These are phyloP conservation scores for Lactarius akahatsu DNA, from an alignment of 768 basidiomycete genomes.

Conservation along the genomic window DNA sequence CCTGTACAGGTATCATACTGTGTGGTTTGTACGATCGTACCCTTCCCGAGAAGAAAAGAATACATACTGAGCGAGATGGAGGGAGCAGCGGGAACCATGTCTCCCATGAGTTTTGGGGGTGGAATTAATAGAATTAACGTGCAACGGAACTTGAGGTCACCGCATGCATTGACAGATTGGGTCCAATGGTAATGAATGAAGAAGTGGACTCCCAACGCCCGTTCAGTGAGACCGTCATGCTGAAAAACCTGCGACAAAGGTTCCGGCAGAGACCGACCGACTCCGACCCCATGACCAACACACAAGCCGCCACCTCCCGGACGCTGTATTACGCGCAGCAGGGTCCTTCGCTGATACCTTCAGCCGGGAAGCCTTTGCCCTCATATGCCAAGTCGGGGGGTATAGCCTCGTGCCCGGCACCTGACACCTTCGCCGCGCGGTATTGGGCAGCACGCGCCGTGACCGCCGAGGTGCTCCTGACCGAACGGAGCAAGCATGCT, in stretches of 20 bases:
- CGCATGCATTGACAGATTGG: background rate
- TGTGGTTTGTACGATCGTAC: too few relatives aligned
- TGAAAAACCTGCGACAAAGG: background rate
- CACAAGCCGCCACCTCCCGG: background rate
- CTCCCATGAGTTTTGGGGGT: background rate
- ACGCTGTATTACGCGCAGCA: constrained; percentile 3
- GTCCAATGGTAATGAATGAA: background rate
- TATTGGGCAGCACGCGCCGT: constrained; percentile 71
- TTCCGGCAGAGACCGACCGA: background rate
- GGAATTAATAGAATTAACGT: background rate
- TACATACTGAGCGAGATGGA: too few relatives aligned
- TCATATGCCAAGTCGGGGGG: background rate
- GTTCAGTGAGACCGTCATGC: background rate
- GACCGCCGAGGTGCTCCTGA: constrained; percentile 60
- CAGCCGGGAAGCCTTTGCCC: background rate
- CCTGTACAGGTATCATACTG: too few relatives aligned
- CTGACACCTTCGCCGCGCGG: constrained; percentile 40
- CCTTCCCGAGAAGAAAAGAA: too few relatives aligned
- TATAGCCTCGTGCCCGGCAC: background rate
- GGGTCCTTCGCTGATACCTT: background rate
- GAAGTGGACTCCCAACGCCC: background rate
- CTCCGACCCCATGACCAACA: background rate
- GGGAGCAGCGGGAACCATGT: too few relatives aligned
- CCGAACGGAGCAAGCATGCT: constrained; percentile 48
- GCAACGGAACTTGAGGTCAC: background rate